Conservation (phyloP, 1,284 basidiomycete species). For the Ceratobasidium sp. region DNA sequence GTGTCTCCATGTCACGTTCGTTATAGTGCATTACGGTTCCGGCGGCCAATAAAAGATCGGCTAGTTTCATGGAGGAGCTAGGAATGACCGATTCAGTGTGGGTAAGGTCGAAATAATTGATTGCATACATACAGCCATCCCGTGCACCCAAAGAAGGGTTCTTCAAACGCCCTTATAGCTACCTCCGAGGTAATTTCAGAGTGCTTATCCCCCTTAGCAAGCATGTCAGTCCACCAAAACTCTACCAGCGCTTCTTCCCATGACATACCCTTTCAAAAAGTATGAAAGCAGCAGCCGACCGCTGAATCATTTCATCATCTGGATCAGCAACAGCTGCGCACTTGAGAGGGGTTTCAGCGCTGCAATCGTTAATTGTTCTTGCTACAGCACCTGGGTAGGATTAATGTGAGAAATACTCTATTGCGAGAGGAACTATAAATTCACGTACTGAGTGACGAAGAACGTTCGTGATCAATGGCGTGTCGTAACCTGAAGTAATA, state of each 20-base stretch:
- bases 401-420: neutral
- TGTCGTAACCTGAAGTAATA: constrained; percentile 12
- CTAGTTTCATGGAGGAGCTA: constrained; percentile 29
- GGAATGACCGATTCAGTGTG: neutral
- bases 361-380: neutral
- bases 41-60: constrained; percentile 14
- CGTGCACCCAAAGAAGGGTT: constrained; percentile 17
- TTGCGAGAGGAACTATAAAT: neutral
- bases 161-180: constrained; percentile 8
- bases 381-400: neutral
- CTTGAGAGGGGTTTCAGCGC: neutral
- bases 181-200: constrained; percentile 3
- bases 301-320: neutral
- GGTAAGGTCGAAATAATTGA: neutral
- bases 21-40: neutral
- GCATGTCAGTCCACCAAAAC: neutral
- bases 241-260: neutral
- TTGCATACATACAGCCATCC: constrained; percentile 28
- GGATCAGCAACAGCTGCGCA: neutral
- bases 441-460: constrained; percentile 7
- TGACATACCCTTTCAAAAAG: constrained; percentile 21
- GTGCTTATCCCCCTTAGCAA: neutral
- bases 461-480: constrained; percentile 9
- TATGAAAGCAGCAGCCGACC: neutral
- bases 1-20: constrained; percentile 15